Evolutionary conservation across 257 asterid genomes (phyloP).

Genomic region (Solanum sejunctum): DNA sequence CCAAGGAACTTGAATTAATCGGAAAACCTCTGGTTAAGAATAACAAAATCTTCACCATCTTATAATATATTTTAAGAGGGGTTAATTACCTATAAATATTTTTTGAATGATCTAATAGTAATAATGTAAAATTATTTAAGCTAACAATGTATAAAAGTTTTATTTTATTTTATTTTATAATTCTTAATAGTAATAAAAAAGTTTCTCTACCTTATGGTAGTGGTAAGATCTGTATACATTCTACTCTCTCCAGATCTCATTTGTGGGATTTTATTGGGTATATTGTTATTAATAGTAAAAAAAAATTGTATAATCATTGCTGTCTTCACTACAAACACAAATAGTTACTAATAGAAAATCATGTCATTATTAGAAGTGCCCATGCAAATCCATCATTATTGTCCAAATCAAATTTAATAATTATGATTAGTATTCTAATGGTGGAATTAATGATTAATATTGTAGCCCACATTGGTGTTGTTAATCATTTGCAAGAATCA

Average conservation of each 20-base stretch:
- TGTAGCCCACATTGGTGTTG: background rate
- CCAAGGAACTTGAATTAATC: too few relatives aligned
- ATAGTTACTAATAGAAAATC: background rate
- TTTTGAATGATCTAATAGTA: background rate
- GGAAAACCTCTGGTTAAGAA: too few relatives aligned
- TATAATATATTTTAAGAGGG: background rate
- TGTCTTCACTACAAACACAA: background rate
- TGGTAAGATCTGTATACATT: too few relatives aligned
- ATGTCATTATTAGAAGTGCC: background rate
- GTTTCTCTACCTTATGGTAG: too few relatives aligned
- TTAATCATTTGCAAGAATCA: background rate
- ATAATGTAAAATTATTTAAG: background rate
- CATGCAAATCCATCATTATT: background rate
- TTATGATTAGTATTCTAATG: background rate
- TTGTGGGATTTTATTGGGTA: too few relatives aligned
- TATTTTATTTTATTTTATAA: background rate
- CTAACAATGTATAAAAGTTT: too few relatives aligned
- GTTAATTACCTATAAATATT: background rate
- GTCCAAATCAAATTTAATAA: background rate
- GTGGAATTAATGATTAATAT: background rate
- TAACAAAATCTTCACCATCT: too few relatives aligned
- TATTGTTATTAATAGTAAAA: too few relatives aligned
- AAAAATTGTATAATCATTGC: background rate
- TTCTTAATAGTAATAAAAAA: background rate
- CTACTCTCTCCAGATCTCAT: too few relatives aligned